A percentile compares a stretch with the other conserved stretches of the same genome.
Evolutionary conservation across 2,329 filamentous ascomycete species (phyloP).

Genomic region (Pestalotiopsis sp.): DNA sequence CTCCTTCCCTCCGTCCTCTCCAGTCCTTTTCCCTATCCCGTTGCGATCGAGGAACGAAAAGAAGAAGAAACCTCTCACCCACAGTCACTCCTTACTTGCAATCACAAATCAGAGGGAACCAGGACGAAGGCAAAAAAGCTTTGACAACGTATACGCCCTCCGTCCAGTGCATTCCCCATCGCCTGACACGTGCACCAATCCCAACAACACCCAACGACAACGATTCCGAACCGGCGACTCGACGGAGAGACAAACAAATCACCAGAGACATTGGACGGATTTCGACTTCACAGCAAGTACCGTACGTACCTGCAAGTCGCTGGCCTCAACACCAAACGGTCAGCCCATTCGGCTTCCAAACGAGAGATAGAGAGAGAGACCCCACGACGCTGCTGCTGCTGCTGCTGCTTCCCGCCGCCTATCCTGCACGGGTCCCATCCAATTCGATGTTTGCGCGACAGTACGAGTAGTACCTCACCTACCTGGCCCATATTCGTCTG

Average conservation of each 20-base stretch:
- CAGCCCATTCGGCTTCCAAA: background rate
- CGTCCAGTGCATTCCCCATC: background rate
- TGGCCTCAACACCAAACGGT: background rate
- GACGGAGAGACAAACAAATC: background rate
- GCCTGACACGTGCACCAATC: background rate
- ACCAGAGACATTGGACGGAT: too few species aligned
- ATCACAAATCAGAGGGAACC: background rate
- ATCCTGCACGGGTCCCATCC: slow-evolving; percentile 25
- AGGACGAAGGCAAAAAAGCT: background rate
- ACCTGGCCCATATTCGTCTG: background rate
- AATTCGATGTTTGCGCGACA: slow-evolving; percentile 24
- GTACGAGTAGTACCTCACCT: background rate
- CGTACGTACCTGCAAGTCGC: background rate
- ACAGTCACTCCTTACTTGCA: slow-evolving; percentile 9
- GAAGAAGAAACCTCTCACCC: background rate
- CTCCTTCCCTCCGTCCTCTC: background rate
- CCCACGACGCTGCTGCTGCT: slow-evolving; percentile 7
- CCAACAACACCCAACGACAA: background rate
- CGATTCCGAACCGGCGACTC: background rate
- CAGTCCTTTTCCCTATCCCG: background rate
- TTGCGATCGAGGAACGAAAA: background rate
- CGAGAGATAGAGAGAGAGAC: background rate
- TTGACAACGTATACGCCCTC: background rate
- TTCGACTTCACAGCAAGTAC: background rate
- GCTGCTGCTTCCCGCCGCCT: slow-evolving; percentile 28